Evolutionary conservation across 352 stramenopile species (phyloP).

Genomic region (Pythium dissotocum): DNA sequence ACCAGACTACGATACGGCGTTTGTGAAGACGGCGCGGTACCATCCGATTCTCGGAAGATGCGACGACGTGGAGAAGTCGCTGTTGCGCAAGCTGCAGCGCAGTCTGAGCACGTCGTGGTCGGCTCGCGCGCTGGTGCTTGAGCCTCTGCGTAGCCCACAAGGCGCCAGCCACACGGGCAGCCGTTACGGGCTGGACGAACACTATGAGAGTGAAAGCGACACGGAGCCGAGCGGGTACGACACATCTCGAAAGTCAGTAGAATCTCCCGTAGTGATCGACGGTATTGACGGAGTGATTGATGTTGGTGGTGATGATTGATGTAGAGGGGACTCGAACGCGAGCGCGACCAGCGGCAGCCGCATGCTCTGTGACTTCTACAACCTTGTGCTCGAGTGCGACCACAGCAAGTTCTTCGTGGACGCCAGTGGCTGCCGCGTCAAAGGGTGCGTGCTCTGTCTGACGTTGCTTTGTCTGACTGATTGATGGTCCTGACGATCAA

Average conservation of each 20-base stretch:
- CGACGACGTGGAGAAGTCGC: conserved; percentile 33
- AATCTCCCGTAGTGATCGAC: not conserved
- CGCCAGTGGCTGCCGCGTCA: conserved; percentile 46
- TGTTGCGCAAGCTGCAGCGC: conserved; percentile 58
- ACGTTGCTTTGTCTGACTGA: not conserved
- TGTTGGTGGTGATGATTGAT: not conserved
- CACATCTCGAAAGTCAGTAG: not conserved
- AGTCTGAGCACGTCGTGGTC: conserved; percentile 45
- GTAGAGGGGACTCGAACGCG: conserved; percentile 25
- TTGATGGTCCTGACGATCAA: not conserved
- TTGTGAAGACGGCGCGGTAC: conserved; percentile 27
- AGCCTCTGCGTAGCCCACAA: conserved; percentile 8
- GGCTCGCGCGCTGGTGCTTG: conserved; percentile 9
- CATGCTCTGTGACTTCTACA: conserved; percentile 82
- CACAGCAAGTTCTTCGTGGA: conserved; percentile 70
- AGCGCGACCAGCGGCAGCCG: conserved; percentile 67
- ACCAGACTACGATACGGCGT: conserved; percentile 16
- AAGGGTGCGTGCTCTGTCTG: conserved; percentile 32
- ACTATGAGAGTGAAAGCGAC: conserved; percentile 29
- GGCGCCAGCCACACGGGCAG: conserved; percentile 11
- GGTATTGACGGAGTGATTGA: not conserved
- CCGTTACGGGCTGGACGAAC: conserved; percentile 15
- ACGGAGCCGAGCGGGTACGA: conserved; percentile 10
- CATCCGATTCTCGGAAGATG: conserved; percentile 26
- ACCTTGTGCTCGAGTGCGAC: conserved; percentile 70